Evolutionary conservation across 2,329 filamentous ascomycete species (phyloP), one percentile per base, ranked within the genome.

Genomic region (Aspergillus ochraceus): DNA sequence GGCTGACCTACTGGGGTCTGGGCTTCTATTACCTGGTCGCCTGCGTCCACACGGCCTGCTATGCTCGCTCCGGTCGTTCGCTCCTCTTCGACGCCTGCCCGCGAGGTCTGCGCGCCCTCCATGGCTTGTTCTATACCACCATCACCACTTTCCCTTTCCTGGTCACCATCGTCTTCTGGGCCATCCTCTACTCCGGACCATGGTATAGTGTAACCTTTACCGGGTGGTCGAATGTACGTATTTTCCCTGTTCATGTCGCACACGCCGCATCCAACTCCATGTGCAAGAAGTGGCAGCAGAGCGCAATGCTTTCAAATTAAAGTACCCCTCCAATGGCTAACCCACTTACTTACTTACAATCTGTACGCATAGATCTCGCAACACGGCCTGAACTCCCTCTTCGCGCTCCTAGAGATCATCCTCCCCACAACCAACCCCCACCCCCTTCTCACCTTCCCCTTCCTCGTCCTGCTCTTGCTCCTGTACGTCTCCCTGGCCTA

Each of bases 1-100:
- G 88, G 69, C 80, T 95, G 60, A 91, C 89, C 10, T 95, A 89
- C 81, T 95, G 90, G 90, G 90, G 90, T 2, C 77, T 94, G 39
- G 87, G 85, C 24, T 94, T 93, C 78, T 96, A 96, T 81, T 88
- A 89, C 72, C 80, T 87, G 58, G 79, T 88, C 69, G 82, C 89
- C 1, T 81, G 88, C 19, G 63, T 86, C 19, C 91, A 96, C 79
- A 92, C 90, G 6, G 77, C 86, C 55, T 83, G 81, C 52, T 95
- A 94, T 77, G 83, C 84, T 12, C 75, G 78, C 47, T 77, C 77
- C 29, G 82, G 84, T 49, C 71, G 73, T 3, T 78, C 86, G 0
- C 76, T 79, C 42, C 80, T 90, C 5, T 82, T 90, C 64, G 80
- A 86, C 68, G 76, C 77, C 32, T 83, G 86, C 75, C 87, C 87